Conservation (phyloP, 1,284 basidiomycete genomes). For the Anthracocystis setariae region DNA sequence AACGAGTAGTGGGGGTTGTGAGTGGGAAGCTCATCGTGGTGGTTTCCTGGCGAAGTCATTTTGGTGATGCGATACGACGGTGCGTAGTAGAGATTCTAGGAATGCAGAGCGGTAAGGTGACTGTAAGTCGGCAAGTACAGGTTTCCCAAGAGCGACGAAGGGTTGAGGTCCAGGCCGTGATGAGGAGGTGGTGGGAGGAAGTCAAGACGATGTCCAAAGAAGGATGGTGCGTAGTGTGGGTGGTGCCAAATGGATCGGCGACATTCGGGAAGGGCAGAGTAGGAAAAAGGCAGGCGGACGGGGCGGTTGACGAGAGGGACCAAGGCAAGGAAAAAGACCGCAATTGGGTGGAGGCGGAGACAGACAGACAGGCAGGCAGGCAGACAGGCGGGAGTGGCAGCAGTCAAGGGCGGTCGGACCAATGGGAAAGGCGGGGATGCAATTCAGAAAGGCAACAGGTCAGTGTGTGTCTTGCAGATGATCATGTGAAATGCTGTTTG, state of each 20-base stretch:
- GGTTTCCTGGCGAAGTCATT: constrained; percentile 67
- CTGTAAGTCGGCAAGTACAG: background rate
- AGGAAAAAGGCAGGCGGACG: constrained; percentile 2
- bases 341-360: constrained; percentile 17
- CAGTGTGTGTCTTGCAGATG: constrained; percentile 4
- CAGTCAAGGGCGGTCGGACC: constrained; percentile 6
- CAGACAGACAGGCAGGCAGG: background rate
- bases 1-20: constrained; percentile 61
- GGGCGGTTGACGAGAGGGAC: constrained; percentile 8
- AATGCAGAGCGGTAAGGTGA: background rate
- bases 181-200: constrained; percentile 5
- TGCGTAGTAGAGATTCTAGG: constrained; percentile 2
- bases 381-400: background rate
- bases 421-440: constrained; percentile 9
- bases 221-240: constrained; percentile 2
- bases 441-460: background rate
- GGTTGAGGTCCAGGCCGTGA: constrained; percentile 6
- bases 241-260: constrained; percentile 13
- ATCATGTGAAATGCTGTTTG: constrained; percentile 13
- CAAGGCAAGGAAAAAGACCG: background rate
- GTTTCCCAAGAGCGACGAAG: background rate
- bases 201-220: background rate
- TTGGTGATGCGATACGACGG: constrained; percentile 12
- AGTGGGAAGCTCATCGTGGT: constrained; percentile 64
- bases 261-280: constrained; percentile 27